phyloP scores from a whole-genome alignment of 371 early-diverging fungal genomes.

The Nematocida sp. region DNA sequence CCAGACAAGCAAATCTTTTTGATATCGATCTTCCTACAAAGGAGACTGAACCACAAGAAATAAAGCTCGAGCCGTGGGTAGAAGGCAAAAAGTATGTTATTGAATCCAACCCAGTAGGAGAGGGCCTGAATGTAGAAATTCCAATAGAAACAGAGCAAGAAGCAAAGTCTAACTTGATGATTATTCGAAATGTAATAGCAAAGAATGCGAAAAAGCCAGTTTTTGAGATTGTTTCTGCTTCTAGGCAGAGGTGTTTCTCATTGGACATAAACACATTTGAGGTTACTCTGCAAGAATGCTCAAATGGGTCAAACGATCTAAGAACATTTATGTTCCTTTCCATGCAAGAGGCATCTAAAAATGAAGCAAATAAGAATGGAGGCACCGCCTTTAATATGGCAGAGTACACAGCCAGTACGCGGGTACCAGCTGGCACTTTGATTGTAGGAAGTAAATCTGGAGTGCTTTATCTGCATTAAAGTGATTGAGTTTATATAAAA shows the following conservation, averaged over 20 bases:
- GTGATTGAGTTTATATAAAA: too few relatives aligned
- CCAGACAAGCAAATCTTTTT: slow-evolving; percentile 36
- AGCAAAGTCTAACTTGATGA: slow-evolving; percentile 13
- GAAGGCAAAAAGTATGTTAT: slow-evolving; percentile 39
- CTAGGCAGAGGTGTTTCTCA: slow-evolving; percentile 23
- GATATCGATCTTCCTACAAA: slow-evolving; percentile 31
- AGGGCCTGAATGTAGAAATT: slow-evolving; percentile 32
- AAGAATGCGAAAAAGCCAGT: slow-evolving; percentile 20
- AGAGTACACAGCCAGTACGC: slow-evolving; percentile 7
- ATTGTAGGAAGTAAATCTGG: slow-evolving; percentile 7
- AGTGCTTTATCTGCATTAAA: slow-evolving; percentile 13
- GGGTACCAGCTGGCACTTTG: not conserved
- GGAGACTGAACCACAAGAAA: not conserved
- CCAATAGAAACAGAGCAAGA: slow-evolving; percentile 4
- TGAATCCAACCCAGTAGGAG: slow-evolving; percentile 37
- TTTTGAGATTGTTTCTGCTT: slow-evolving; percentile 29
- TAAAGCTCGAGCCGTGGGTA: slow-evolving; percentile 23
- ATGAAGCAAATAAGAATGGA: slow-evolving; percentile 9
- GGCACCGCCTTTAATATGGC: slow-evolving; percentile 8
- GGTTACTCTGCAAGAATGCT: slow-evolving; percentile 20
- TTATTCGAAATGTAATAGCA: slow-evolving; percentile 21
- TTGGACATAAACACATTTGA: slow-evolving; percentile 16
- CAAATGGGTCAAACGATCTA: slow-evolving; percentile 37
- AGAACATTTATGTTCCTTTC: slow-evolving; percentile 30
- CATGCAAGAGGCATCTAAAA: slow-evolving; percentile 23